Base-by-base conservation (phyloP, 345 rosid genomes). In the Durio zibethinus region DNA sequence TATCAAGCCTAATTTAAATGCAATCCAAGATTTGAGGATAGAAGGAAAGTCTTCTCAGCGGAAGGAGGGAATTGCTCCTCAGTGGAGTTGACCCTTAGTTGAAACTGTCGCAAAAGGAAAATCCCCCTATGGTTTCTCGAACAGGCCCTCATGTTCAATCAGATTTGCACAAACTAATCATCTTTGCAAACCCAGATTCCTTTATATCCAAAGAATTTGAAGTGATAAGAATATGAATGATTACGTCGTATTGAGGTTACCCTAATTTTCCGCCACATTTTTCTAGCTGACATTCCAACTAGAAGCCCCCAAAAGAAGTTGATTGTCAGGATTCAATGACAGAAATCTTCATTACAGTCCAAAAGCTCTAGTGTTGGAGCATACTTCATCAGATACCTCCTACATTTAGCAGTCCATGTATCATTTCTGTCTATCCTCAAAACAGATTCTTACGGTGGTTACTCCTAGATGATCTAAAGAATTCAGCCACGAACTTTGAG, bases 401-500 rank as follows among this genome's bases (percentile, higher is more conserved):
- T 64, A 73, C 47, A 21, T 23, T 3, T 29, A 29, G 64, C 21
- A 31, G 74, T 40, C 43, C 64, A 48, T 38, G 42, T 57, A 0
- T 36, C 57, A 70, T 64, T 10, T 71, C 53, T 40, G 12, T 71
- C 57, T 50, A 42, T 10, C 68, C 65, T 76, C 59, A 59, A 66
- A 68, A 43, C 54, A 47, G 25, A 68, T 83, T 79, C 60, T 43
- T 50, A 6, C 59, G 73, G 59, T 23, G n/a, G 57, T 76, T 80
- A 8, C 78, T 76, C 67, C 76, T 76, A 56, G 89, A 87, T 36
- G 94, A 85, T 76, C 93, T 92, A 81, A 77, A 71, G 82, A 88
- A 92, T 78, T 90, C 93, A 5, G 82, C 80, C 69, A 87, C 78
- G n/a, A 92, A 80, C 84, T 85, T 89, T 20, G 92, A 85, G 84